Evolutionary conservation across 2,329 filamentous ascomycete genomes (phyloP).

Genomic region (Helotiales sp.): DNA sequence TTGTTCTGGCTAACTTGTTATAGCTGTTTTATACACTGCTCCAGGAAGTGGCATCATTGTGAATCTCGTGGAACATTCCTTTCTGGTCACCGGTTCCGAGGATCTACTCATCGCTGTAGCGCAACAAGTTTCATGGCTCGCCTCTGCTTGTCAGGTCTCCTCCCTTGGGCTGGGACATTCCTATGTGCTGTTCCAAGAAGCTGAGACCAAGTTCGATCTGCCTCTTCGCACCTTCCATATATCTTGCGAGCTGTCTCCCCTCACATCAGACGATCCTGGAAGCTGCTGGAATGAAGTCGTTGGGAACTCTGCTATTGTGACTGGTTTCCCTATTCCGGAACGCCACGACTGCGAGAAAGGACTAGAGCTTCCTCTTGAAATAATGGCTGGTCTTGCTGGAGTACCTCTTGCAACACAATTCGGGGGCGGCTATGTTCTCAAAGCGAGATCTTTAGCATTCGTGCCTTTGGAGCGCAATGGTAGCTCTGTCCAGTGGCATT

Average conservation of each 20-base stretch:
- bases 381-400: conserved; percentile 1
- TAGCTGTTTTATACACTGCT: neutral
- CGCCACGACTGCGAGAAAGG: neutral
- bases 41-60: neutral
- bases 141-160: neutral
- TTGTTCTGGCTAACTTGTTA: too few species aligned
- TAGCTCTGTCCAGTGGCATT: conserved; percentile 9
- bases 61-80: neutral
- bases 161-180: neutral
- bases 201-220: neutral
- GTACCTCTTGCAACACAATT: neutral
- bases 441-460: conserved; percentile 4
- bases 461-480: neutral
- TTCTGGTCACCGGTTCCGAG: neutral
- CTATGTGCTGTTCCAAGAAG: neutral
- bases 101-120: neutral
- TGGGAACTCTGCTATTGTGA: neutral
- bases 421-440: conserved; percentile 3
- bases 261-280: neutral
- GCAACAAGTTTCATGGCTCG: neutral
- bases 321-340: neutral
- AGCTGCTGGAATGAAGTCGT: conserved; percentile 4
- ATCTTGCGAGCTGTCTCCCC: neutral
- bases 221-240: neutral
- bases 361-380: neutral